phyloP scores from a whole-genome alignment of 495 filamentous ascomycete genomes.

The Talaromyces thailandensis region DNA sequence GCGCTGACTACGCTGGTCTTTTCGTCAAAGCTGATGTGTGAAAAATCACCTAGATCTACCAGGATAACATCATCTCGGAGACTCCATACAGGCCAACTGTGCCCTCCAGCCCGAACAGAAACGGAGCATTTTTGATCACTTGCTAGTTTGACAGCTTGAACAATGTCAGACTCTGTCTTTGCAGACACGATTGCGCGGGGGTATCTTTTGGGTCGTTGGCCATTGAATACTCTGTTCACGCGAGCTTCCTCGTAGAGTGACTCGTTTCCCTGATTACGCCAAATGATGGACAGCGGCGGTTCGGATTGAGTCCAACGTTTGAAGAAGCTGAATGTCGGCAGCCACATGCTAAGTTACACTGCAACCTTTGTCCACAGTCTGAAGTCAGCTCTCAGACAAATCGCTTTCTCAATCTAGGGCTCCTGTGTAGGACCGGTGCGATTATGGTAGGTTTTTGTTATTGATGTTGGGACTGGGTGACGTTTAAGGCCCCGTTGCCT shows the following conservation, averaged over 20 bases:
- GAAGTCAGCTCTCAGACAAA: neutral
- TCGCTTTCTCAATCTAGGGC: neutral
- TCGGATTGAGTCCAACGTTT: neutral
- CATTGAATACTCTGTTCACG: slow-evolving; percentile 27
- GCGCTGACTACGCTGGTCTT: slow-evolving; percentile 21
- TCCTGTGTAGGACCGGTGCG: neutral
- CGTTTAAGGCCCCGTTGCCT: neutral
- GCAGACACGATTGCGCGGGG: slow-evolving; percentile 39
- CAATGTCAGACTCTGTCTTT: slow-evolving; percentile 24
- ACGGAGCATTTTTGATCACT: slow-evolving; percentile 26
- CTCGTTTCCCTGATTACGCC: neutral
- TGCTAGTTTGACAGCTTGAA: slow-evolving; percentile 36
- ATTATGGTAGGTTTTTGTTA: neutral
- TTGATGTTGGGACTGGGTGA: neutral
- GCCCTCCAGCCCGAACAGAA: slow-evolving; percentile 45
- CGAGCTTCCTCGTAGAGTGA: slow-evolving; percentile 23
- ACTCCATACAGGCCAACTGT: slow-evolving; percentile 45
- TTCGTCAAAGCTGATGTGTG: slow-evolving; percentile 26
- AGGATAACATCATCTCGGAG: slow-evolving; percentile 41
- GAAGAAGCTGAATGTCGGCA: neutral
- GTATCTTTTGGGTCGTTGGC: slow-evolving; percentile 25
- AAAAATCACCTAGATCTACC: slow-evolving; percentile 33
- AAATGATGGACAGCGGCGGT: neutral
- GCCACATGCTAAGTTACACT: neutral
- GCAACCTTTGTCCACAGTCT: neutral